phyloP scores from a whole-genome alignment of 2,329 filamentous ascomycete genomes.

The Pseudogymnoascus sp. region DNA sequence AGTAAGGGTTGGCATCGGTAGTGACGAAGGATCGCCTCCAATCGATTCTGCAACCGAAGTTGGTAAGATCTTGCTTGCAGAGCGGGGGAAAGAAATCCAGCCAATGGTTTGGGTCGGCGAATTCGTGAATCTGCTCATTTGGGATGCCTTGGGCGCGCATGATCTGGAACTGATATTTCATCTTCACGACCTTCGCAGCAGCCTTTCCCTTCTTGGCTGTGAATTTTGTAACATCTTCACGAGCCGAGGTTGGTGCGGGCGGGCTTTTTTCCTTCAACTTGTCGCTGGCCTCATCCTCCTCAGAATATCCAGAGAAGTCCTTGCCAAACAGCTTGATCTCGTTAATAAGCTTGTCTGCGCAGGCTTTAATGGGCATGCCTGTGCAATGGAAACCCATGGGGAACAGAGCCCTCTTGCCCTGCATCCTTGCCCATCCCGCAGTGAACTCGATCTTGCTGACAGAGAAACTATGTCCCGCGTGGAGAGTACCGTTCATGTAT shows the following conservation, averaged over 20 bases:
- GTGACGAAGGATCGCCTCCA: slow-evolving; percentile 92
- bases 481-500: slow-evolving; percentile 82
- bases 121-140: slow-evolving; percentile 80
- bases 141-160: slow-evolving; percentile 89
- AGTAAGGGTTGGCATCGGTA: slow-evolving; percentile 94
- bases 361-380: slow-evolving; percentile 96
- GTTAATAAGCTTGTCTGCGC: slow-evolving; percentile 84
- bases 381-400: slow-evolving; percentile 94
- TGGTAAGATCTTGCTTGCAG: slow-evolving; percentile 68
- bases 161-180: slow-evolving; percentile 94
- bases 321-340: slow-evolving; percentile 85
- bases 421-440: slow-evolving; percentile 78
- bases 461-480: slow-evolving; percentile 89
- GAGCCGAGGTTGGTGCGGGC: slow-evolving; percentile 55
- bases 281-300: slow-evolving; percentile 46
- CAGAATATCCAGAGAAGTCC: slow-evolving; percentile 70
- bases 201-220: slow-evolving; percentile 88
- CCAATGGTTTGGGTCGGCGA: slow-evolving; percentile 88
- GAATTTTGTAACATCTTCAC: slow-evolving; percentile 86
- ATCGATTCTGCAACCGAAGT: slow-evolving; percentile 80
- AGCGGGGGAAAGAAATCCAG: slow-evolving; percentile 84
- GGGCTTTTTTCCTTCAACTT: slow-evolving; percentile 37
- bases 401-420: slow-evolving; percentile 78
- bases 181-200: slow-evolving; percentile 77
- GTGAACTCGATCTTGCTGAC: slow-evolving; percentile 90